Base-by-base conservation (phyloP, 1,284 basidiomycete genomes). In the Cystobasidiaceae sp. region DNA sequence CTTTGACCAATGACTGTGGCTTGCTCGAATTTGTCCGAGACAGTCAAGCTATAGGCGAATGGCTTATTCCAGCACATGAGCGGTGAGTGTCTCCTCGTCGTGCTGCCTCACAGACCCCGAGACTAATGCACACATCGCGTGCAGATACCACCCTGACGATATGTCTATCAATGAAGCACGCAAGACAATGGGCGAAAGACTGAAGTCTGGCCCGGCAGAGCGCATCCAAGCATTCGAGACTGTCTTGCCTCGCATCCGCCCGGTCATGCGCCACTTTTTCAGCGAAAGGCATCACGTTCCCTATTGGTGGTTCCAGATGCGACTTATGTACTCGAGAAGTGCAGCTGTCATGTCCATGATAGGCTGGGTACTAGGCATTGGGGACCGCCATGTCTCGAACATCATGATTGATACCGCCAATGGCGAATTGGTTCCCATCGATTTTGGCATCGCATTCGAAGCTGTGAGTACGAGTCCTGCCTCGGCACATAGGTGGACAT, bases 381-480 rank as follows among this genome's bases (percentile, higher is more conserved):
- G 94, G 0, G 94, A 98, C 75, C 84, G 94, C 17, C 94, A 98
- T 75, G 83, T 85, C 6, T 89, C 88, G 41, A 98, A 98, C 76
- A 96, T 98, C 70, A 81, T 98, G 46, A 81, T 98, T 63, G 93
- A 97, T 76, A 84, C 84, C 65, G 77, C 77, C 34, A 86, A 84
- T 11, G 94, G 94, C 23, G 92, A 97, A 75, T 81, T 94, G 33
- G 84, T 93, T 4, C 90, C 97, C 75, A 98, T 98, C 59, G 94
- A 98, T 77, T 82, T 98, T 32, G 94, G 94, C 1, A 90, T 97
- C 61, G 92, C 93, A 0, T 98, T 98, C 77, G 96, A 97, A 71
- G 90, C 74, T 37, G 73, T 73, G 62, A 69, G 71, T 64, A 21
- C 15, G 33, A 32, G 13, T n/a, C 6, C 37, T 8, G 54, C 21